A percentile compares a stretch with the other conserved stretches of the same genome.
Conservation (phyloP, 73 alveolate genomes). For the Tetrahymena borealis region DNA sequence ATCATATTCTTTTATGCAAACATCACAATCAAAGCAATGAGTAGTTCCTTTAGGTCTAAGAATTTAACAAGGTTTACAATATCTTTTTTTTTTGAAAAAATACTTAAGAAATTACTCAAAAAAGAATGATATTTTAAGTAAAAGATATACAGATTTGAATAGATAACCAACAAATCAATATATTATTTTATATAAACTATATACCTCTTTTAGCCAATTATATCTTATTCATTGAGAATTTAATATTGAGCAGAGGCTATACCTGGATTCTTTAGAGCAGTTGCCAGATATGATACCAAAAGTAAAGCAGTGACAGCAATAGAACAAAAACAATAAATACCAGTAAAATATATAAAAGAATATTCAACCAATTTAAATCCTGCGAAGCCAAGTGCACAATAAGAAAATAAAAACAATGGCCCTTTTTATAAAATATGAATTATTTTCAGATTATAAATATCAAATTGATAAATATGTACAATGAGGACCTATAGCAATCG, state of each 20-base stretch:
- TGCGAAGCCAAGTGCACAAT: slow-evolving; percentile 4
- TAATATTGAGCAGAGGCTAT: slow-evolving; percentile 3
- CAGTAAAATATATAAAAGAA: not conserved
- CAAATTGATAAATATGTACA: slow-evolving; percentile 9
- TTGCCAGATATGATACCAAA: not conserved
- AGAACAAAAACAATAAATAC: not conserved
- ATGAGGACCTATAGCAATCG: slow-evolving; percentile 49
- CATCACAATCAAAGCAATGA: slow-evolving; percentile 69
- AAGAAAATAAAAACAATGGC: slow-evolving; percentile 38
- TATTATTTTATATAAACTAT: not conserved
- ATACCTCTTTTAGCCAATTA: not conserved
- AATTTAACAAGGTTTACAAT: slow-evolving; percentile 44
- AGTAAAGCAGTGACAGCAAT: not conserved
- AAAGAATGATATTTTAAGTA: not conserved
- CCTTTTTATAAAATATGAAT: not conserved
- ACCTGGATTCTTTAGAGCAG: slow-evolving; percentile 19
- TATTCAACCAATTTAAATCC: slow-evolving; percentile 5
- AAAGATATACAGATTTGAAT: not conserved
- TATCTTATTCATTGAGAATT: not conserved
- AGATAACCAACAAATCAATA: not conserved
- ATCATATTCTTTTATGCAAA: slow-evolving; percentile 50
- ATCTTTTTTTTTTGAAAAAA: not conserved
- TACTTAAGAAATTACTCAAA: not conserved
- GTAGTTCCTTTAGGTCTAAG: slow-evolving; percentile 12
- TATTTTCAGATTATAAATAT: not conserved